Evolutionary conservation across 208 protist species (phyloP).

Genomic region (Acanthamoeba culbertsoni): DNA sequence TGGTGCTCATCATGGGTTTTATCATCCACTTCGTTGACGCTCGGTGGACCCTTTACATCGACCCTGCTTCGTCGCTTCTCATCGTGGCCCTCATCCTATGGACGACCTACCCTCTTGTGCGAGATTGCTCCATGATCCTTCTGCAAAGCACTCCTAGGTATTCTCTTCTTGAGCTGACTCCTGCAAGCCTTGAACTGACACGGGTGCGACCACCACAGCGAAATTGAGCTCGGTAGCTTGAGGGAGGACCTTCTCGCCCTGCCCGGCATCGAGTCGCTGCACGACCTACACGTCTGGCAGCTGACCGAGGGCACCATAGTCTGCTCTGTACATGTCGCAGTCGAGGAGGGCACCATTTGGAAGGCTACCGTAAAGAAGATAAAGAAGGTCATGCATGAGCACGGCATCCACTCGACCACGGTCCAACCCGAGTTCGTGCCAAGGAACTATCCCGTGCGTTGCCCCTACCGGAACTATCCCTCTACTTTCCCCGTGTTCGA

Average conservation of each 20-base stretch:
- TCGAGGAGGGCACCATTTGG: slow-evolving; percentile 53
- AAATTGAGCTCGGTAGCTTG: slow-evolving; percentile 67
- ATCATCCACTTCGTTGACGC: slow-evolving; percentile 65
- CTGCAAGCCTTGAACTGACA: no score
- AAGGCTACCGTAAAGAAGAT: slow-evolving; percentile 53
- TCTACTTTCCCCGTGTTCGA: not conserved
- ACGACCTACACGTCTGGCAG: slow-evolving; percentile 72
- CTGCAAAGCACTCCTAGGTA: slow-evolving; percentile 29
- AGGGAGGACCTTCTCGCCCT: slow-evolving; percentile 46
- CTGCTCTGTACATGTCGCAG: slow-evolving; percentile 74
- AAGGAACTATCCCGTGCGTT: not conserved
- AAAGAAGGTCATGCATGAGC: slow-evolving; percentile 77
- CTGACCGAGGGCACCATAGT: slow-evolving; percentile 73
- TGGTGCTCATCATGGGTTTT: slow-evolving; percentile 75
- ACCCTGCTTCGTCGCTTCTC: slow-evolving; percentile 73
- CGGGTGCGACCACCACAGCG: no score
- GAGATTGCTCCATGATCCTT: slow-evolving; percentile 19
- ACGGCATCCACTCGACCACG: slow-evolving; percentile 79
- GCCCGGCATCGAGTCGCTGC: slow-evolving; percentile 68
- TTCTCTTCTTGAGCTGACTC: no score
- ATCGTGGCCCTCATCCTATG: slow-evolving; percentile 75
- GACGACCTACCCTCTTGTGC: slow-evolving; percentile 63
- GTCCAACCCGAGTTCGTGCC: slow-evolving; percentile 83
- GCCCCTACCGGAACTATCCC: not conserved
- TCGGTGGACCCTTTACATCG: slow-evolving; percentile 71